Evolutionary conservation across 2,329 filamentous ascomycete species (phyloP), one percentile per base, ranked within the genome.

Genomic region (Fonsecaea multimorphosa): DNA sequence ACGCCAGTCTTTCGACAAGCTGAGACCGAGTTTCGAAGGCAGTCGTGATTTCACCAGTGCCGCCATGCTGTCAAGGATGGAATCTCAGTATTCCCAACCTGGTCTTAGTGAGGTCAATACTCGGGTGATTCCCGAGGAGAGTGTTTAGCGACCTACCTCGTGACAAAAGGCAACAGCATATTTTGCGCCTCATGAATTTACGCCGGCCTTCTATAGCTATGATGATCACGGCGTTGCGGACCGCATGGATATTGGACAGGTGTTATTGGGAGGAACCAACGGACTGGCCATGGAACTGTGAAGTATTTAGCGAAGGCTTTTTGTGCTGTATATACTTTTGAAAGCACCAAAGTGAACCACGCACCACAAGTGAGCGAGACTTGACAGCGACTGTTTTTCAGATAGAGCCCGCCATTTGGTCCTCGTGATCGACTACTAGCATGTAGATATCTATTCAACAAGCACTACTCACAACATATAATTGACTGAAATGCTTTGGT

Each of bases 1-100:
- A 73, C 86, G 93, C 57, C 87, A 88, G 68, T 96, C 92, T 0
- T 94, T 96, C 87, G 95, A 98, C 74, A 88, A 90, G 29, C 87
- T 92, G 19, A 85, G 93, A 72, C 86, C 90, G 11, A 94, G 91
- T 77, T 97, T 92, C 76, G 94, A 97, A 78, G 88, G 87, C 40
- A 95, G 89, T 77, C 91, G 88, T 73, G 95, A 98, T 73, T 97
- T 97, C 74, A 97, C 94, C 0, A 93, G 91, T 31, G 93, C 93
- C 14, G 92, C 92, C 40, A 88, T 94, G 75, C 81, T 99, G 71
- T 89, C 89, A 55, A 86, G 93, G 68, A 87, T 97, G 70, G 95
- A 97, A 80, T 93, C 91, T 27, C 87, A 84, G 57, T 85, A 87
- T 61, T 88, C 84, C 22, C 74, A 78, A 44, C 65, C 67, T 8